Base-by-base conservation (phyloP, 345 rosid species). In the Brassica juncea region DNA sequence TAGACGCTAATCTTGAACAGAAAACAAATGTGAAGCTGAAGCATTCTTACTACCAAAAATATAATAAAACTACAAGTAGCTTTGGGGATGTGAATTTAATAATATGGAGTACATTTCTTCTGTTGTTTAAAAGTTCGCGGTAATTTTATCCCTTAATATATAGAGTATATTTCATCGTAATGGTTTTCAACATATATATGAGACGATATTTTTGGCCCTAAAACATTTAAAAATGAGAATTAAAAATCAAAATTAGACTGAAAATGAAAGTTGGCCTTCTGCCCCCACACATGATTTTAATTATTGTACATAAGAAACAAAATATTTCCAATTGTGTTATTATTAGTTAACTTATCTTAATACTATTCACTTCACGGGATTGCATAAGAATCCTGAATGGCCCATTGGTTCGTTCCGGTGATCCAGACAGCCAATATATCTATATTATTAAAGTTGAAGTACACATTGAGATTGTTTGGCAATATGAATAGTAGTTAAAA, bases 281-380 rank as follows among this genome's bases (percentile, higher is more conserved):
- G 61, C 73, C 49, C 62, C 68, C 72, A 28, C 81, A 42, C 30
- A 42, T 72, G 72, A 64, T 64, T 71, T 55, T 65, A 27, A 39
- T 71, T 37, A 71, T 78, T 71, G 37, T 19, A 30, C 60, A 65
- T 57, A 64, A 71, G 66, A 71, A 78, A 65, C 60, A 65, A 71
- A 70, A 19, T 34, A 23, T 8, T 72, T 58, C 0, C 44, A 25
- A 52, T 62, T 25, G 28, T 34, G 4, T 47, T n/a, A 47, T 27
- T 15, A 27, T 21, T 6, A 25, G 11, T 42, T 8, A 2, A 28
- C 4, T 14, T 8, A 23, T 63, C 55, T 44, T 67, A 2, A 66
- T 72, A 25, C 32, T 79, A 54, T 69, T 64, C 71, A 21, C 76
- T 70, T 75, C 83, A 80, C 83, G 83, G 76, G 83, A 55, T 57